Percentiles rank a stretch among this genome's conserved stretches.
Evolutionary conservation across 768 basidiomycete species (phyloP).

Genomic region (Kwoniella dendrophila): DNA sequence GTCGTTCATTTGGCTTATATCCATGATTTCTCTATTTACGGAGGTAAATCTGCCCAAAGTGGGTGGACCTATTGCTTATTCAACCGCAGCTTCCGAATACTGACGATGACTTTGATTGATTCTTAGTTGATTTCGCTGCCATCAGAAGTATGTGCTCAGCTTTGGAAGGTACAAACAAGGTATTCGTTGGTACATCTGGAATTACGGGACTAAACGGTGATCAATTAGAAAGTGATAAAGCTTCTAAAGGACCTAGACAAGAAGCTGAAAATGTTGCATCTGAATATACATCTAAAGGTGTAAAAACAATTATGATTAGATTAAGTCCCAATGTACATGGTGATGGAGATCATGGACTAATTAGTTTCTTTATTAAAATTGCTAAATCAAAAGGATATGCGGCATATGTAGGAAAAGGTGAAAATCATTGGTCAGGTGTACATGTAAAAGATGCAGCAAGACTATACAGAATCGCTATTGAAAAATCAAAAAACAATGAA

Average conservation of each 20-base stretch:
- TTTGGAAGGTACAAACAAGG: conserved; percentile 35
- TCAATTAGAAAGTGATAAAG: neutral
- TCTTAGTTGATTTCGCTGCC: conserved; percentile 30
- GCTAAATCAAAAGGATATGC: conserved; percentile 15
- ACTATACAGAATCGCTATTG: conserved; percentile 39
- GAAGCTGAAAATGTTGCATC: neutral
- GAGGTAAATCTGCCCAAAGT: conserved; percentile 15
- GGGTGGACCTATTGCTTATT: neutral
- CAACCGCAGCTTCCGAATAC: neutral
- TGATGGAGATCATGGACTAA: conserved; percentile 25
- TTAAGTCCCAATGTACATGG: conserved; percentile 5
- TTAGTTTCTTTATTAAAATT: conserved; percentile 15
- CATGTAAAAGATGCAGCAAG: conserved; percentile 40
- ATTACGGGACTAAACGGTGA: neutral
- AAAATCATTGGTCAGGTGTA: conserved; percentile 31
- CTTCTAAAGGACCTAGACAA: conserved; percentile 7
- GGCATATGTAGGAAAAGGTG: conserved; percentile 23
- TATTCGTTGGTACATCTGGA: conserved; percentile 32
- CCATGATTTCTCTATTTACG: conserved; percentile 33
- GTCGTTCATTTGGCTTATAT: conserved; percentile 44
- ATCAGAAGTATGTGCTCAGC: conserved; percentile 31
- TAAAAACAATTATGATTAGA: conserved; percentile 1
- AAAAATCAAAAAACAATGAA: conserved; percentile 31
- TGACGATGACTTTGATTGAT: neutral
- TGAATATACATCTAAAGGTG: neutral